Conservation (phyloP, 2,329 filamentous ascomycete species). For the Fusarium sp. region DNA sequence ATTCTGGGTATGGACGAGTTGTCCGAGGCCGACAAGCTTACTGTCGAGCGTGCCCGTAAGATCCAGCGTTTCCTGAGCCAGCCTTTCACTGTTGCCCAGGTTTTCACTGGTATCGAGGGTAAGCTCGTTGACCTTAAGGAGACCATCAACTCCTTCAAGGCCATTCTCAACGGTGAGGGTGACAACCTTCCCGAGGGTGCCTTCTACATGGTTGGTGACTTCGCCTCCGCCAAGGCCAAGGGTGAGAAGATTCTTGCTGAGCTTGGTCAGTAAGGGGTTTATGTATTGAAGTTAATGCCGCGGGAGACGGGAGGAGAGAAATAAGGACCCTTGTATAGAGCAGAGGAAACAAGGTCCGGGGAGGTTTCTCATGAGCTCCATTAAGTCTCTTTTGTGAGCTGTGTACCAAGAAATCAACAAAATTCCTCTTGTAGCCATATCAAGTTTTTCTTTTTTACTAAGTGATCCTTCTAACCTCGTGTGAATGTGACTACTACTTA, state of each 20-base stretch:
- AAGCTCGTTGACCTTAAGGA: slow-evolving; percentile 98
- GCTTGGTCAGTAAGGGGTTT: slow-evolving; percentile 69
- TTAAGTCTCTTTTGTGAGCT: slow-evolving; percentile 70
- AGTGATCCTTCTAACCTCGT: slow-evolving; percentile 12
- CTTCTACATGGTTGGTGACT: slow-evolving; percentile 99
- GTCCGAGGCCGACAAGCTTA: slow-evolving; percentile 99
- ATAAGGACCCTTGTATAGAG: slow-evolving; percentile 67
- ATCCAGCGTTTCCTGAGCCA: slow-evolving; percentile 99
- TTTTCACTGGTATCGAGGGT: slow-evolving; percentile 95
- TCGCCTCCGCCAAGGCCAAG: slow-evolving; percentile 92
- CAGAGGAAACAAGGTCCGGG: slow-evolving; percentile 63
- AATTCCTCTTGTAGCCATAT: slow-evolving; percentile 59
- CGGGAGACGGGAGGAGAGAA: slow-evolving; percentile 50
- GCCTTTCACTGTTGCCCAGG: slow-evolving; percentile 90
- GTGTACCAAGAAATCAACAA: slow-evolving; percentile 69
- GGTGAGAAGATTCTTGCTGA: slow-evolving; percentile 99
- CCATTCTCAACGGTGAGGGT: slow-evolving; percentile 93
- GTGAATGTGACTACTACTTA: not conserved
- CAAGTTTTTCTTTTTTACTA: slow-evolving; percentile 43
- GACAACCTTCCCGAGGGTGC: slow-evolving; percentile 94
- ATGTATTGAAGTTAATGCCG: slow-evolving; percentile 51
- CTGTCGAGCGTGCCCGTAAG: slow-evolving; percentile 99
- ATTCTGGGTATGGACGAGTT: slow-evolving; percentile 99
- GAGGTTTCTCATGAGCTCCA: slow-evolving; percentile 65
- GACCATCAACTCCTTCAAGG: slow-evolving; percentile 97